Percentiles rank a stretch among this genome's conserved stretches.
These are phyloP conservation scores for Rosa persica DNA, from an alignment of 306 rosid genomes.

Conservation along the genomic window DNA sequence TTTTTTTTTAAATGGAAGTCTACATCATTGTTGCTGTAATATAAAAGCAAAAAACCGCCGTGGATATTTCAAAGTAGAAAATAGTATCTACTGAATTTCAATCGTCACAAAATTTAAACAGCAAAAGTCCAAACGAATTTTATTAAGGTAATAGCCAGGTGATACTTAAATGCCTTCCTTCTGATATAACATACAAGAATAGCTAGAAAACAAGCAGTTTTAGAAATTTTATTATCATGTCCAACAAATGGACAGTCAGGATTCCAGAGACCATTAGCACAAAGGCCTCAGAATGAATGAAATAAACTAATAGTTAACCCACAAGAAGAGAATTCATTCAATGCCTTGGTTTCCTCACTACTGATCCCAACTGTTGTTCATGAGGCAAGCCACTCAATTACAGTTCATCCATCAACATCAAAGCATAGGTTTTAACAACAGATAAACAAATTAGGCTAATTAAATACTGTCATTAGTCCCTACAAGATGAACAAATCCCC, in stretches of 20 bases:
- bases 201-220: not conserved
- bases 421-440: not conserved
- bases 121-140: not conserved
- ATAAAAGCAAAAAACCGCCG: no score
- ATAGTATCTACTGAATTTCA: not conserved
- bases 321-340: constrained; percentile 7
- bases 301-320: not conserved
- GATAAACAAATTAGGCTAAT: constrained; percentile 15
- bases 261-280: not conserved
- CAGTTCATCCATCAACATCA: constrained; percentile 3
- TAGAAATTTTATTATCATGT: not conserved
- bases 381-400: not conserved
- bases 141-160: no score
- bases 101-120: not conserved
- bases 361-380: not conserved
- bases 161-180: not conserved
- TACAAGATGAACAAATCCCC: constrained; percentile 22
- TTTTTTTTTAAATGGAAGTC: no score
- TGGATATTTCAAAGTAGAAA: not conserved
- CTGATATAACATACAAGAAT: not conserved
- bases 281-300: not conserved
- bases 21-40: not conserved
- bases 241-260: not conserved
- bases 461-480: constrained; percentile 22
- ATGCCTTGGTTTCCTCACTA: not conserved